phyloP scores from a whole-genome alignment of 148 eudicot species.

The Cornus suecica region DNA sequence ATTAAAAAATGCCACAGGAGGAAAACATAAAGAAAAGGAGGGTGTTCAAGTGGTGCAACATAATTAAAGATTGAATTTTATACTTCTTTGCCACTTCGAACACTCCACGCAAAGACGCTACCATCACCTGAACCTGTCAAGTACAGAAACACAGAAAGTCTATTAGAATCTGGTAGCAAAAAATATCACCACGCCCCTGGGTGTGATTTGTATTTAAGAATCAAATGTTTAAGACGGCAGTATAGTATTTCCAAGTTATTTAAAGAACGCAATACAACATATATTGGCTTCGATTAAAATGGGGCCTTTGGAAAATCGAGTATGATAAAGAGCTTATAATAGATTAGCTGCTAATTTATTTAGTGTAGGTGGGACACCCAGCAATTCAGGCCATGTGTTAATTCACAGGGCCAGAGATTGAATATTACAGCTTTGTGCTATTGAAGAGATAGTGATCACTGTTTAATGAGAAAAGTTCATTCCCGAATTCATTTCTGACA shows the following conservation, averaged over 20 bases:
- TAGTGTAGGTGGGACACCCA: neutral
- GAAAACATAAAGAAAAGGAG: neutral
- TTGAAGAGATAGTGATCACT: neutral
- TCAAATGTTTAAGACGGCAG: neutral
- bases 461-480: neutral
- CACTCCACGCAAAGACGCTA: conserved; percentile 95
- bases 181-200: neutral
- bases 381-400: neutral
- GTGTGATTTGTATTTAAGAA: no score
- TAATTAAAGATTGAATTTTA: conserved; percentile 9
- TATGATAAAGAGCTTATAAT: neutral
- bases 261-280: neutral
- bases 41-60: neutral
- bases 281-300: neutral
- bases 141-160: neutral
- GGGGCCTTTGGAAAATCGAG: neutral
- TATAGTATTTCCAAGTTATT: neutral
- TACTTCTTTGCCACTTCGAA: conserved; percentile 97
- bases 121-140: conserved; percentile 98
- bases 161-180: neutral
- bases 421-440: neutral
- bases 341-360: neutral
- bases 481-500: neutral
- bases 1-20: neutral
- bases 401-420: neutral